phyloP scores from a whole-genome alignment of 352 stramenopile genomes.

The Aphanomyces astaci region DNA sequence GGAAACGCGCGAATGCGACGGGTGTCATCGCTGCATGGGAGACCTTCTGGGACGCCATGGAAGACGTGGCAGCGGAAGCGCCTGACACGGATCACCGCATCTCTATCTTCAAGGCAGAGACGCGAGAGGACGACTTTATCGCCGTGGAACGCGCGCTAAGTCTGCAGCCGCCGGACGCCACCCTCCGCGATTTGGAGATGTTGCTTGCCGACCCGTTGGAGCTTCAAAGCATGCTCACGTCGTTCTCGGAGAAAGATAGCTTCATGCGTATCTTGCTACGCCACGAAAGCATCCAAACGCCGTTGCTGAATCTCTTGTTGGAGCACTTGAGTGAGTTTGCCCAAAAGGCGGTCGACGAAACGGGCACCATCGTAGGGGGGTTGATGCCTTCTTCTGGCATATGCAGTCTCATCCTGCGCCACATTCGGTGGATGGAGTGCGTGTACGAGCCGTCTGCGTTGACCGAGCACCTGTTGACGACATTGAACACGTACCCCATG shows the following conservation, averaged over 20 bases:
- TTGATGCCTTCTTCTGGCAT: conserved; percentile 40
- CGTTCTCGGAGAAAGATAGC: conserved; percentile 28
- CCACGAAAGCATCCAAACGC: conserved; percentile 39
- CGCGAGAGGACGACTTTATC: not conserved
- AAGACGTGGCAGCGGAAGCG: not conserved
- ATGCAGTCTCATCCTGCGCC: conserved; percentile 52
- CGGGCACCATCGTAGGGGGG: conserved; percentile 18
- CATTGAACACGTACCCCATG: conserved; percentile 38
- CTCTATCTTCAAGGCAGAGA: conserved; percentile 5
- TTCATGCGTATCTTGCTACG: conserved; percentile 50
- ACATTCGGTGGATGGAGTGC: conserved; percentile 54
- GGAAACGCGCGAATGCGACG: not conserved
- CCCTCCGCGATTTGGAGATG: conserved; percentile 32
- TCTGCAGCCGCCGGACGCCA: not conserved
- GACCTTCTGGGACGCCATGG: conserved; percentile 16
- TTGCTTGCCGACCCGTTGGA: conserved; percentile 28
- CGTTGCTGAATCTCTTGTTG: conserved; percentile 41
- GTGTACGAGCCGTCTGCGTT: conserved; percentile 40
- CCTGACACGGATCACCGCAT: not conserved
- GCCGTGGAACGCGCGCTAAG: conserved; percentile 8
- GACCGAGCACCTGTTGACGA: conserved; percentile 41
- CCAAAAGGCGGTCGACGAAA: conserved; percentile 22
- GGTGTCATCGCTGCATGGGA: conserved; percentile 16
- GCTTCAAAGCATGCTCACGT: conserved; percentile 23
- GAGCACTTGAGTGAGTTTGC: conserved; percentile 44